These are phyloP conservation scores for Dillenia turbinata DNA, from an alignment of 164 flowering plant genomes.

Conservation along the genomic window DNA sequence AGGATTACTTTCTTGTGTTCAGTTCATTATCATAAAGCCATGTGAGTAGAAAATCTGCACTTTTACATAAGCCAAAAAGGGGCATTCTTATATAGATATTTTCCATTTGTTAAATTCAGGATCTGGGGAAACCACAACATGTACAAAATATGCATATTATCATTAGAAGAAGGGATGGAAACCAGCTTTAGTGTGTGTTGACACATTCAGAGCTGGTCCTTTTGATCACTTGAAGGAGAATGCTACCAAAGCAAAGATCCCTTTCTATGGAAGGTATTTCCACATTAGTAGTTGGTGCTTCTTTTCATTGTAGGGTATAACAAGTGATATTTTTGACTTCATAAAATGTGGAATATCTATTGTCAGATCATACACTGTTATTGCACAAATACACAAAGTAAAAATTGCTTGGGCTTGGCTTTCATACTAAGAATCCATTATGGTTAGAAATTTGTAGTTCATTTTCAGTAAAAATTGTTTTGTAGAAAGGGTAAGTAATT, in stretches of 20 bases:
- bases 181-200: slow-evolving; percentile 95
- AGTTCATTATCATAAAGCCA: neutral
- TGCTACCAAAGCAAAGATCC: slow-evolving; percentile 98
- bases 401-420: no score
- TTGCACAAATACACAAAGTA: no score
- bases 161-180: slow-evolving; percentile 96
- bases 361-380: no score
- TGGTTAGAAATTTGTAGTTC: no score
- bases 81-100: neutral
- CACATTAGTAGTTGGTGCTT: neutral
- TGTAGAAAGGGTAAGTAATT: no score
- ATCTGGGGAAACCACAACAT: slow-evolving; percentile 92
- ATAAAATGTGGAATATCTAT: no score
- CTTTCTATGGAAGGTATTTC: slow-evolving; percentile 88
- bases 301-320: no score
- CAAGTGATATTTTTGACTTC: no score
- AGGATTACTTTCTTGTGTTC: neutral
- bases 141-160: slow-evolving; percentile 92
- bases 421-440: no score
- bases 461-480: no score
- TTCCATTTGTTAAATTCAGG: slow-evolving; percentile 35
- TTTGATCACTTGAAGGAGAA: slow-evolving; percentile 99
- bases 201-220: slow-evolving; percentile 99
- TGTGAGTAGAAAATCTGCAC: no score
- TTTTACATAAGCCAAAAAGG: no score